Base-by-base conservation (phyloP, 768 basidiomycete species). In the Naematelia encephala region DNA sequence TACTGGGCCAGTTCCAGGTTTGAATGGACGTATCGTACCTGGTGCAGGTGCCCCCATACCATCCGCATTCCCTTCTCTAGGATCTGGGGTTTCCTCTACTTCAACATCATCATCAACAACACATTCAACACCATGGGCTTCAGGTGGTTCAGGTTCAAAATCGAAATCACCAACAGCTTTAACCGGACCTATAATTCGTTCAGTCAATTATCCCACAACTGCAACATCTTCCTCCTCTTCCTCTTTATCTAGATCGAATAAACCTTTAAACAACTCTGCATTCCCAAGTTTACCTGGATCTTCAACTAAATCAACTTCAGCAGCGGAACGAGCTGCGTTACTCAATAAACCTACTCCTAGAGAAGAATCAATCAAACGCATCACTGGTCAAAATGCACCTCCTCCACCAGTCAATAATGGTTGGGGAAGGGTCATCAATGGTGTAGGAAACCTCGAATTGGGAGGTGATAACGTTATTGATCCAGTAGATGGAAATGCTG, bases 281-380 rank as follows among this genome's bases (percentile, higher is more conserved):
- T 76, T 76, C 65, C 75, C 75, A 0, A 64, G 68, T 58, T 54
- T 76, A 13, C 73, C 73, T 1, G 34, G 34, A 39, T 39, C 34
- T 8, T 39, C 34, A n/a, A 23, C 63, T n/a, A 39, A 45, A 1
- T 30, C 47, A 13, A 44, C 57, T 26, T 48, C 64, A 1, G 59
- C 60, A 21, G 65, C 54, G 5, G 72, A 74, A 53, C 56, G 66
- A 51, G 59, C 63, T 39, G 61, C 67, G 13, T 51, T 75, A 60
- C 67, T 75, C 30, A 63, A 47, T 22, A 72, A 72, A 51, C 69
- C 69, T 14, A 72, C 44, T 11, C 30, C 62, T 12, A 67, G 71
- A 30, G 68, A 75, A 19, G 71, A 72, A 58, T 67, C 60, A 54
- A 65, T 74, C 29, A 54, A 60, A n/a, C 57, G 72, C 13, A 72